Evolutionary conservation across 2,329 filamentous ascomycete species (phyloP).

Genomic region (Fusarium tuaranense): DNA sequence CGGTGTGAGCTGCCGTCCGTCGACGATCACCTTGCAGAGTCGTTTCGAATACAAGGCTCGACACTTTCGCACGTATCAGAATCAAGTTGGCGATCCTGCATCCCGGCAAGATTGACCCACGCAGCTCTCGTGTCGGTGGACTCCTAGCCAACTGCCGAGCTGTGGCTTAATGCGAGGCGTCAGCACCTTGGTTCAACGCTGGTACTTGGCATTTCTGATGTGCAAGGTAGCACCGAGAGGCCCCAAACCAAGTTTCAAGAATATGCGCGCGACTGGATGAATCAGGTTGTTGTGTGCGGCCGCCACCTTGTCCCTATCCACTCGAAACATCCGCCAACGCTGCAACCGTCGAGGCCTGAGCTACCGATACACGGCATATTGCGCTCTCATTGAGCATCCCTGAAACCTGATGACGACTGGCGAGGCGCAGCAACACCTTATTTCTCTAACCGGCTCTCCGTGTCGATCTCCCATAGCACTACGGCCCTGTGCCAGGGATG

Average conservation of each 20-base stretch:
- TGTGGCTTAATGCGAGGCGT: slow-evolving; percentile 34
- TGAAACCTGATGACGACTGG: slow-evolving; percentile 31
- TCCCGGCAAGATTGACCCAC: slow-evolving; percentile 5
- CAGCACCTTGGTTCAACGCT: slow-evolving; percentile 39
- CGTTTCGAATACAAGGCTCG: slow-evolving; percentile 32
- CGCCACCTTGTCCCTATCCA: not conserved
- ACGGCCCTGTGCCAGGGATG: slow-evolving; percentile 20
- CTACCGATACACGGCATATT: slow-evolving; percentile 10
- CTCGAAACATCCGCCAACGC: not conserved
- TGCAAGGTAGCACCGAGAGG: slow-evolving; percentile 23
- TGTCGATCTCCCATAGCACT: slow-evolving; percentile 39
- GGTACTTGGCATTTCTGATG: slow-evolving; percentile 17
- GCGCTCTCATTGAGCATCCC: not conserved
- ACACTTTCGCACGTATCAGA: slow-evolving; percentile 20
- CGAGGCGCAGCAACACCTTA: slow-evolving; percentile 38
- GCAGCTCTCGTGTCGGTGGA: slow-evolving; percentile 9
- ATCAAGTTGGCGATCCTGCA: not conserved
- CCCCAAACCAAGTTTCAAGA: slow-evolving; percentile 34
- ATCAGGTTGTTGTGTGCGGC: slow-evolving; percentile 8
- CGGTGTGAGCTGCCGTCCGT: slow-evolving; percentile 27
- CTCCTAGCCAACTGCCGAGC: slow-evolving; percentile 38
- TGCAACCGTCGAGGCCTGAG: slow-evolving; percentile 12
- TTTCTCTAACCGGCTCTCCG: slow-evolving; percentile 4
- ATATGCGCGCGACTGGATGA: slow-evolving; percentile 9
- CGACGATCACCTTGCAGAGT: slow-evolving; percentile 12